phyloP scores from a whole-genome alignment of 192 early-diverging fungal genomes.

The Entomortierella chlamydospora region DNA sequence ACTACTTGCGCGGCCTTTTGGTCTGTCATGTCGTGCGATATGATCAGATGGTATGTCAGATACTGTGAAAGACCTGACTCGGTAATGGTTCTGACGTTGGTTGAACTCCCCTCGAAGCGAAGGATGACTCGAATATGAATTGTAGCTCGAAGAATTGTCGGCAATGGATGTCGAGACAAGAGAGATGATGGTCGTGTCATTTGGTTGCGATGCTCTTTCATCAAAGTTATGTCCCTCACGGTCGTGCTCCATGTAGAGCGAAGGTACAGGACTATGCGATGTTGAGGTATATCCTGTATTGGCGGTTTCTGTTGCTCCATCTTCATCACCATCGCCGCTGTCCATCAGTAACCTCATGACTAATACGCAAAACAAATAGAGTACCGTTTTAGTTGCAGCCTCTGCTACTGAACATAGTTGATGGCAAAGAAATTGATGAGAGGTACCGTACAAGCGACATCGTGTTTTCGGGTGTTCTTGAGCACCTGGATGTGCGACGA shows the following conservation, averaged over 20 bases:
- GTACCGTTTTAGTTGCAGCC: not conserved
- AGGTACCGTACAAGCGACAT: slow-evolving; percentile 55
- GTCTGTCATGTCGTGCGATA: not conserved
- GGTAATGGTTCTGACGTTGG: not conserved
- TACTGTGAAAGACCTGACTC: not conserved
- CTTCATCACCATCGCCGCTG: slow-evolving; percentile 59
- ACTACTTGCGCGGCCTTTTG: not conserved
- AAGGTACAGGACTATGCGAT: slow-evolving; percentile 14
- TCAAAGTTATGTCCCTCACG: not conserved
- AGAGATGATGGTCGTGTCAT: not conserved
- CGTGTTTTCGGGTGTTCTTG: slow-evolving; percentile 75
- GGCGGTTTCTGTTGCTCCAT: not conserved
- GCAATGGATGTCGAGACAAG: not conserved
- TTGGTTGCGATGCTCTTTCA: not conserved
- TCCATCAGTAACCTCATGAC: slow-evolving; percentile 64
- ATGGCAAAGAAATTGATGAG: not conserved
- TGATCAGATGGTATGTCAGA: not conserved
- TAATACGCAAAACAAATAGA: slow-evolving; percentile 6
- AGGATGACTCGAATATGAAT: not conserved
- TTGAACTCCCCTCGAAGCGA: not conserved
- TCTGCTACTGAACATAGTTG: not conserved
- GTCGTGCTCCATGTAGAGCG: slow-evolving; percentile 3
- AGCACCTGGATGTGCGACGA: slow-evolving; percentile 85
- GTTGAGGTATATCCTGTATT: slow-evolving; percentile 3
- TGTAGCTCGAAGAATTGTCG: not conserved